phyloP scores from a whole-genome alignment of 495 filamentous ascomycete species.

The Pseudoneurospora amorphoporcata region DNA sequence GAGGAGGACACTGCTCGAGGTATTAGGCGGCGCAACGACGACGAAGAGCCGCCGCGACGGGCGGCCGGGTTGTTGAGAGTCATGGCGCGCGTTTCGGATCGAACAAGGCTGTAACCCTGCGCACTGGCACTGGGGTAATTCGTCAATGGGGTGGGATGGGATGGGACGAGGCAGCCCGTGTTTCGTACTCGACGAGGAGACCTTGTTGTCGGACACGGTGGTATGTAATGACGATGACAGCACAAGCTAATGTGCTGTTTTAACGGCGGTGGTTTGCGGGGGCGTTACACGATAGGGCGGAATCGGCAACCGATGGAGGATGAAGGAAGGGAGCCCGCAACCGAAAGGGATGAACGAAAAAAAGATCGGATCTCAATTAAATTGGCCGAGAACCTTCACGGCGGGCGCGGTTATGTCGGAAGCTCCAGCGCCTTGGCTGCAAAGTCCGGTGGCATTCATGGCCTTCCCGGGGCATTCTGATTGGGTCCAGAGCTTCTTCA shows the following conservation, averaged over 20 bases:
- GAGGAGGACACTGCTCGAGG: conserved; percentile 5
- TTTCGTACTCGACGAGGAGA: not conserved
- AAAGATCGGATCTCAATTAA: not conserved
- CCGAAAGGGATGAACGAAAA: not conserved
- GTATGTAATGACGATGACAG: not conserved
- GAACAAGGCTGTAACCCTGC: not conserved
- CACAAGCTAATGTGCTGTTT: not conserved
- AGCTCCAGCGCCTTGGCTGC: not conserved
- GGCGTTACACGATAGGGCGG: not conserved
- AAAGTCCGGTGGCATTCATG: not conserved
- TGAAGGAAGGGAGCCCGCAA: not conserved
- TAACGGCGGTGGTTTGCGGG: not conserved
- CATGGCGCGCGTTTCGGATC: conserved; percentile 12
- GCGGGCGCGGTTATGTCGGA: not conserved
- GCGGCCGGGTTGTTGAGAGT: not conserved
- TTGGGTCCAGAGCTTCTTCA: not conserved
- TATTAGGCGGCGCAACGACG: not conserved
- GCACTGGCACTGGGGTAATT: not conserved
- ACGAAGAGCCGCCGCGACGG: not conserved
- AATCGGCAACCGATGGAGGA: not conserved
- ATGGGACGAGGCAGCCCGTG: not conserved
- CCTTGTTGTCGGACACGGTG: not conserved
- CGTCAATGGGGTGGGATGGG: not conserved
- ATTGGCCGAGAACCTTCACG: not conserved
- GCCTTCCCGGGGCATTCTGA: not conserved